These are phyloP conservation scores for Insectozyma bohioensis DNA, from an alignment of 1,139 yeast species.

Conservation along the genomic window DNA sequence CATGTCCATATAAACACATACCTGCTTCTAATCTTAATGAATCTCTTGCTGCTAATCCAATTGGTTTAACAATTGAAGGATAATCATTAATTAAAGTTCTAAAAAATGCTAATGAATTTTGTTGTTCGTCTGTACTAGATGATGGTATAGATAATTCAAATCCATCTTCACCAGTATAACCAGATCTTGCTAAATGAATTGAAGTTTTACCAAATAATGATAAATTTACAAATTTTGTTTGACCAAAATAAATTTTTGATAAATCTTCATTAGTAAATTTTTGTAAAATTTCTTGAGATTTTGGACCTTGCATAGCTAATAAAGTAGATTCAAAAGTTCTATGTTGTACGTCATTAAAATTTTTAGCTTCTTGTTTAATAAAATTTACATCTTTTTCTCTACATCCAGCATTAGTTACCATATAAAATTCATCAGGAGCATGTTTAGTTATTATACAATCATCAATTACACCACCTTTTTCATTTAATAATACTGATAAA, in stretches of 20 bases:
- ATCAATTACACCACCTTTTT: conserved; percentile 82
- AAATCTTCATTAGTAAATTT: conserved; percentile 63
- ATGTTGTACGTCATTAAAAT: conserved; percentile 53
- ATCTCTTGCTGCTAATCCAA: conserved; percentile 96
- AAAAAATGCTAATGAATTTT: conserved; percentile 59
- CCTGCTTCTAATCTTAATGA: conserved; percentile 96
- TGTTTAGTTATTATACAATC: conserved; percentile 91
- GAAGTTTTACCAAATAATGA: conserved; percentile 35
- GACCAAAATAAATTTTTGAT: conserved; percentile 69
- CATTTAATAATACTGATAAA: conserved; percentile 74
- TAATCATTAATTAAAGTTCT: conserved; percentile 54
- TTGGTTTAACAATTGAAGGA: conserved; percentile 68
- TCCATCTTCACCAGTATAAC: conserved; percentile 98
- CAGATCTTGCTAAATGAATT: conserved; percentile 85
- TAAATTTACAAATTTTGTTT: conserved; percentile 56
- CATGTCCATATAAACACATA: conserved; percentile 96
- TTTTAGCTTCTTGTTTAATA: conserved; percentile 50
- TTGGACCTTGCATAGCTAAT: conserved; percentile 91
- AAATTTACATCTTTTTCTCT: conserved; percentile 75
- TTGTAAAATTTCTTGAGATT: conserved; percentile 65
- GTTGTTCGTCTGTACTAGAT: conserved; percentile 38
- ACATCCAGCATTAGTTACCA: conserved; percentile 98
- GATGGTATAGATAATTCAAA: conserved; percentile 85
- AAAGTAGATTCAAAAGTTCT: conserved; percentile 71
- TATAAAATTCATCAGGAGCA: conserved; percentile 71